phyloP scores from a whole-genome alignment of 2,329 filamentous ascomycete species.

The Thyridium curvatum region DNA sequence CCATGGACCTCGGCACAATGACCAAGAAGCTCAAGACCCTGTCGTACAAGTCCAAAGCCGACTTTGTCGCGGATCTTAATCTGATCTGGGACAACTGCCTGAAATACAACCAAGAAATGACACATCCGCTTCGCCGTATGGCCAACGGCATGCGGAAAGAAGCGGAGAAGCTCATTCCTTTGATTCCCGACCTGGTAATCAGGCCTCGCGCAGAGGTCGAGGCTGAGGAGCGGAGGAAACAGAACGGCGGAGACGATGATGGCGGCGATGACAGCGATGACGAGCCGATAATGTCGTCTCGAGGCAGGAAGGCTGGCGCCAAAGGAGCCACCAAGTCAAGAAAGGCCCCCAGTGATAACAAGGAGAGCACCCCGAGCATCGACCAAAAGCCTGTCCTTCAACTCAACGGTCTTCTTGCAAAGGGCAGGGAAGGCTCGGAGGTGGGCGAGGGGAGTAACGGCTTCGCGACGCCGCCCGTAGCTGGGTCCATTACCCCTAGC shows the following conservation, averaged over 20 bases:
- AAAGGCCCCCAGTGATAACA: slow-evolving; percentile 65
- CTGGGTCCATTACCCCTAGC: slow-evolving; percentile 67
- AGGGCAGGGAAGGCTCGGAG: slow-evolving; percentile 69
- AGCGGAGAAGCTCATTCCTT: slow-evolving; percentile 89
- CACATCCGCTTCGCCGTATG: slow-evolving; percentile 83
- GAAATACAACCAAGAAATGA: slow-evolving; percentile 87
- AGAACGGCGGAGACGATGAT: slow-evolving; percentile 78
- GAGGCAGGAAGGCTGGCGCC: slow-evolving; percentile 80
- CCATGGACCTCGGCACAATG: slow-evolving; percentile 97
- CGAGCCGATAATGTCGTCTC: slow-evolving; percentile 95
- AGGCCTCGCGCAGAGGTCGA: slow-evolving; percentile 91
- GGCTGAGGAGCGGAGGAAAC: slow-evolving; percentile 75
- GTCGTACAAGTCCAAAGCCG: slow-evolving; percentile 80
- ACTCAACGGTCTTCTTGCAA: slow-evolving; percentile 56
- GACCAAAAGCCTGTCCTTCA: slow-evolving; percentile 70
- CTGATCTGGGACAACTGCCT: slow-evolving; percentile 97
- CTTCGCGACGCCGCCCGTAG: slow-evolving; percentile 72
- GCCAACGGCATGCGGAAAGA: slow-evolving; percentile 96
- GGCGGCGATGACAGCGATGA: slow-evolving; percentile 90
- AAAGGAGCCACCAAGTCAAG: slow-evolving; percentile 73
- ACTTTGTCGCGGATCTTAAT: slow-evolving; percentile 90
- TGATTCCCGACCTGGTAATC: slow-evolving; percentile 90
- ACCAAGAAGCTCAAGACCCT: slow-evolving; percentile 90
- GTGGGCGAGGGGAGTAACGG: slow-evolving; percentile 74
- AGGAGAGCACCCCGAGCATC: slow-evolving; percentile 71